These are phyloP conservation scores for Paxillus ammoniavirescens DNA, from an alignment of 768 basidiomycete genomes.

Conservation along the genomic window DNA sequence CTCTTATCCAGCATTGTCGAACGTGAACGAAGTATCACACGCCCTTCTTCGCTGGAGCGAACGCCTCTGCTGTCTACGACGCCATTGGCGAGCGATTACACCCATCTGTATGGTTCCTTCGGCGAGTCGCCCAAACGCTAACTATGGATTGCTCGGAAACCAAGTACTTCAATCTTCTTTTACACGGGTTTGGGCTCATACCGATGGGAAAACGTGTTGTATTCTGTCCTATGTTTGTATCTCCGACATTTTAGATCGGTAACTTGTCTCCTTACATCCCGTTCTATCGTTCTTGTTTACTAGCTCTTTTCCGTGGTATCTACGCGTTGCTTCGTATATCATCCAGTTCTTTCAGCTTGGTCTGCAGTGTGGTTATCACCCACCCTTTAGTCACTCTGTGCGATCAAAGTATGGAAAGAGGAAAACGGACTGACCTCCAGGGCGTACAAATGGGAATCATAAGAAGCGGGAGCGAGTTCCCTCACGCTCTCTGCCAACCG, in stretches of 20 bases:
- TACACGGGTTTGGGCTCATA: no score
- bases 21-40: slow-evolving; percentile 40
- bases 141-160: no score
- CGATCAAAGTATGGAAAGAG: neutral
- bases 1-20: slow-evolving; percentile 48
- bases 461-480: slow-evolving; percentile 68
- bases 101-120: slow-evolving; percentile 18
- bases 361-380: neutral
- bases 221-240: no score
- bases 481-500: slow-evolving; percentile 70
- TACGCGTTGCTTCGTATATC: neutral
- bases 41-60: slow-evolving; percentile 29
- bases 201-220: no score
- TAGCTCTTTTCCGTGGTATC: neutral
- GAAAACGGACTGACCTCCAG: slow-evolving; percentile 57
- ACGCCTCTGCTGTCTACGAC: slow-evolving; percentile 33
- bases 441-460: slow-evolving; percentile 73
- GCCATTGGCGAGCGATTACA: slow-evolving; percentile 11
- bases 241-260: no score
- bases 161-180: no score
- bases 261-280: no score
- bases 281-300: no score
- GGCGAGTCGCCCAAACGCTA: slow-evolving; percentile 2
- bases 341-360: neutral
- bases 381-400: neutral